A percentile compares a stretch with the other conserved stretches of the same genome.
Conservation (phyloP, 495 filamentous ascomycete species). For the Hypoxylon rickii region DNA sequence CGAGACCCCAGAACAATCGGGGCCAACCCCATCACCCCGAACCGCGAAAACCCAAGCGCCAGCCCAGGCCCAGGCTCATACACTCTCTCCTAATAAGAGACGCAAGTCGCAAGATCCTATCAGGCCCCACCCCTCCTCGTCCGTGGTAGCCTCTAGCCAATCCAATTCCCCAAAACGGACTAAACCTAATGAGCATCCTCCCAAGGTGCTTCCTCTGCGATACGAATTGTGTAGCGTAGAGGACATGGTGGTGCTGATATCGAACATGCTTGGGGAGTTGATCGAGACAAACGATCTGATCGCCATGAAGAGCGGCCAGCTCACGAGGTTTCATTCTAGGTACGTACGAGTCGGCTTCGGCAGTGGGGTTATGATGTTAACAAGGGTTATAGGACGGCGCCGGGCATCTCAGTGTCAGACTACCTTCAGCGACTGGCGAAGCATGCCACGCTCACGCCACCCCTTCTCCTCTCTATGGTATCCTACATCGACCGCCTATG, state of each 20-base stretch:
- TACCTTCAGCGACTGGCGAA: conserved; percentile 91
- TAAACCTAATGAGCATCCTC: conserved; percentile 43
- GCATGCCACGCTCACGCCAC: conserved; percentile 90
- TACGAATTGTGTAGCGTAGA: conserved; percentile 81
- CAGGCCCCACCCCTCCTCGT: conserved; percentile 54
- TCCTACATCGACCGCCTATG: conserved; percentile 98
- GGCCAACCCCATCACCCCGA: conserved; percentile 44
- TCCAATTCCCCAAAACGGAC: conserved; percentile 50
- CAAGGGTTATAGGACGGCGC: conserved; percentile 67
- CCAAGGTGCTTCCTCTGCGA: conserved; percentile 72
- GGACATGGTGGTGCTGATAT: conserved; percentile 86
- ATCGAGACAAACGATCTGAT: conserved; percentile 91
- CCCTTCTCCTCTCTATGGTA: conserved; percentile 98
- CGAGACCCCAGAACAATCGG: conserved; percentile 34
- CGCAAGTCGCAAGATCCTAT: conserved; percentile 56
- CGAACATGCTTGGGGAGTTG: conserved; percentile 93
- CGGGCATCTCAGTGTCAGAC: conserved; percentile 89
- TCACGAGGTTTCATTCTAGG: conserved; percentile 96
- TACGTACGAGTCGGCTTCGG: conserved; percentile 40
- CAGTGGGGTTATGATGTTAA: conserved; percentile 27
- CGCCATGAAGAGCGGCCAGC: conserved; percentile 76
- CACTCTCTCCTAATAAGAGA: conserved; percentile 50
- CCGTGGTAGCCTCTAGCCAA: conserved; percentile 43
- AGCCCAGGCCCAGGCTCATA: conserved; percentile 2
- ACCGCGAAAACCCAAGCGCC: conserved; percentile 35